Conservation (phyloP, 495 filamentous ascomycete species). For the Penicillium odoratum region DNA sequence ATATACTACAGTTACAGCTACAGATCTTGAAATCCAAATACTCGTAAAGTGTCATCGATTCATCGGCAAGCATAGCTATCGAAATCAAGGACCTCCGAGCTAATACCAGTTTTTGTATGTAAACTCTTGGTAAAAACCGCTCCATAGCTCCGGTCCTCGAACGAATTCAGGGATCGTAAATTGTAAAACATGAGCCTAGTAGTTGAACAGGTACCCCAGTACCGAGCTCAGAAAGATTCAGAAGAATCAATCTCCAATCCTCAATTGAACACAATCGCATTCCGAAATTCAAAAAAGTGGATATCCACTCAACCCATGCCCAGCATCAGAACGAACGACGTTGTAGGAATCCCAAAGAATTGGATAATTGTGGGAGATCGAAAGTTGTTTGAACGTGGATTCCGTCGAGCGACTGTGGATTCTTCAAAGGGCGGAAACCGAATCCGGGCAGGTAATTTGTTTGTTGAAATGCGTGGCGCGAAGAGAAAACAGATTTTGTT, state of each 20-base stretch:
- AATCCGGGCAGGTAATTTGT: conserved; percentile 30
- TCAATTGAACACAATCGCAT: conserved; percentile 41
- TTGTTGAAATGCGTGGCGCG: conserved; percentile 33
- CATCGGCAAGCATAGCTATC: conserved; percentile 31
- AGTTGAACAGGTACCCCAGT: conserved; percentile 47
- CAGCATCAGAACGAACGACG: conserved; percentile 22
- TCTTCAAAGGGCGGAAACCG: conserved; percentile 28
- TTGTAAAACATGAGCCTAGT: conserved; percentile 19
- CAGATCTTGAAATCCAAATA: not conserved
- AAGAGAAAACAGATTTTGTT: conserved; percentile 34
- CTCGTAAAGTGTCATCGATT: conserved; percentile 30
- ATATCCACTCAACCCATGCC: conserved; percentile 16
- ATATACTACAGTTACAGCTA: not conserved
- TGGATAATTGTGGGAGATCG: conserved; percentile 20
- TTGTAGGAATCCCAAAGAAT: conserved; percentile 35
- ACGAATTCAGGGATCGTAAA: conserved; percentile 17
- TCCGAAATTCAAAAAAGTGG: conserved; percentile 27
- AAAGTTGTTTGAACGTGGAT: conserved; percentile 35
- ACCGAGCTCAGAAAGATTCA: conserved; percentile 23
- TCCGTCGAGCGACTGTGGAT: conserved; percentile 29
- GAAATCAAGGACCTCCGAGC: conserved; percentile 30
- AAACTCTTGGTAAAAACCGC: conserved; percentile 43
- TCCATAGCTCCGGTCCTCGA: conserved; percentile 36
- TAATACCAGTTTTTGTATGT: conserved; percentile 34
- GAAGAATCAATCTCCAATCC: conserved; percentile 36